Conservation (phyloP, 345 rosid genomes). For the Eucalyptus pauciflora region DNA sequence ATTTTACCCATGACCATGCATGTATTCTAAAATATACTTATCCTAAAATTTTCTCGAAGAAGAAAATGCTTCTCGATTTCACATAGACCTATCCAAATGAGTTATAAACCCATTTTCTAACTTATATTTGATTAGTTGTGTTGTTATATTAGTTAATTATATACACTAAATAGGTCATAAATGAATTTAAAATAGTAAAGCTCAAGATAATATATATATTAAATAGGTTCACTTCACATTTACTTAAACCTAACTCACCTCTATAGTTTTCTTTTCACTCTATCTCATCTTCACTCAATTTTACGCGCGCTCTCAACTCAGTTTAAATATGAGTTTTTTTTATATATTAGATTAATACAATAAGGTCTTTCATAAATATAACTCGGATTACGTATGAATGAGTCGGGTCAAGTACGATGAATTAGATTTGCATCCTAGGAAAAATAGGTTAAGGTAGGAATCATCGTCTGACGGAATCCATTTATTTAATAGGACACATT, state of each 20-base stretch:
- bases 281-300: neutral
- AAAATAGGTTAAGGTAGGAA: neutral
- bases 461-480: neutral
- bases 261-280: neutral
- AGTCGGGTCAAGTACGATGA: neutral
- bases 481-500: neutral
- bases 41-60: neutral
- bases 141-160: no score
- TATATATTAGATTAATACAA: no score
- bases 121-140: neutral
- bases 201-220: neutral
- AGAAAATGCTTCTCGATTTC: neutral
- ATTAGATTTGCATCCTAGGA: neutral
- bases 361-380: no score
- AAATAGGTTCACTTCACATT: neutral
- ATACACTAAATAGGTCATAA: neutral
- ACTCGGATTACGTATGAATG: neutral
- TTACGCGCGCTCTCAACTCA: fast-evolving
- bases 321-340: neutral
- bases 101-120: neutral
- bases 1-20: neutral
- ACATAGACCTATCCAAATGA: neutral
- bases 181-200: neutral
- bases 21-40: neutral
- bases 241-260: no score